Conservation (phyloP, 2,329 filamentous ascomycete genomes). For the Colletotrichum sp. region DNA sequence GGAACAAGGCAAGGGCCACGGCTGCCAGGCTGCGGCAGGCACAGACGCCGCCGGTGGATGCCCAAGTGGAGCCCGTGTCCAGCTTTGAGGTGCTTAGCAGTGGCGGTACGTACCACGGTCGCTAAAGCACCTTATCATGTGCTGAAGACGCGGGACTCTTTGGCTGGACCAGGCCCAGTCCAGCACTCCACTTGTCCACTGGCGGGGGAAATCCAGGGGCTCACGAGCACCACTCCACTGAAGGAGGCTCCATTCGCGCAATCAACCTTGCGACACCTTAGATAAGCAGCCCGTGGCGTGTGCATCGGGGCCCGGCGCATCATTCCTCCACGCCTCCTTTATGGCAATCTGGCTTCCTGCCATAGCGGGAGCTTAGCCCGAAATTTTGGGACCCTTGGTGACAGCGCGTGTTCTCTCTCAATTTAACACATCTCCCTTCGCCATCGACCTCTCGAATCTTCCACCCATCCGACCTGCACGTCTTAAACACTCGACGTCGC, state of each 20-base stretch:
- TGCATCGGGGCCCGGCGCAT: constrained; percentile 15
- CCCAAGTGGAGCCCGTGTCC: neutral
- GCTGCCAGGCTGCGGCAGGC: constrained; percentile 12
- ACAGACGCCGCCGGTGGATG: constrained; percentile 12
- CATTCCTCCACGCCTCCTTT: constrained; percentile 19
- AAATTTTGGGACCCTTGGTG: constrained; percentile 18
- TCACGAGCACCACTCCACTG: neutral
- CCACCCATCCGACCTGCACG: constrained; percentile 16
- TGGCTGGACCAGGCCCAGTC: neutral
- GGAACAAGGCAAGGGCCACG: constrained; percentile 6
- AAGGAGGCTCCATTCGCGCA: neutral
- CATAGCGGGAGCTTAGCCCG: constrained; percentile 16
- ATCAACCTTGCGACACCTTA: neutral
- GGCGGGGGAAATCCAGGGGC: constrained; percentile 1
- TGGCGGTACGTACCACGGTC: neutral
- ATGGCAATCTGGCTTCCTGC: constrained; percentile 24
- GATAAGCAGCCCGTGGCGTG: constrained; percentile 4
- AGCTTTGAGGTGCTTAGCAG: neutral
- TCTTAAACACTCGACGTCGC: constrained; percentile 16
- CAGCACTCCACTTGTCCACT: neutral
- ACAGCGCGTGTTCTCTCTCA: constrained; percentile 7
- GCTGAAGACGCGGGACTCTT: neutral
- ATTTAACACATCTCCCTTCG: constrained; percentile 24
- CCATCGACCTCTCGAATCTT: constrained; percentile 19
- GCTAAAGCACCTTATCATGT: neutral